Evolutionary conservation across 1,284 basidiomycete species (phyloP).

Genomic region (Ceratobasidium sp.): DNA sequence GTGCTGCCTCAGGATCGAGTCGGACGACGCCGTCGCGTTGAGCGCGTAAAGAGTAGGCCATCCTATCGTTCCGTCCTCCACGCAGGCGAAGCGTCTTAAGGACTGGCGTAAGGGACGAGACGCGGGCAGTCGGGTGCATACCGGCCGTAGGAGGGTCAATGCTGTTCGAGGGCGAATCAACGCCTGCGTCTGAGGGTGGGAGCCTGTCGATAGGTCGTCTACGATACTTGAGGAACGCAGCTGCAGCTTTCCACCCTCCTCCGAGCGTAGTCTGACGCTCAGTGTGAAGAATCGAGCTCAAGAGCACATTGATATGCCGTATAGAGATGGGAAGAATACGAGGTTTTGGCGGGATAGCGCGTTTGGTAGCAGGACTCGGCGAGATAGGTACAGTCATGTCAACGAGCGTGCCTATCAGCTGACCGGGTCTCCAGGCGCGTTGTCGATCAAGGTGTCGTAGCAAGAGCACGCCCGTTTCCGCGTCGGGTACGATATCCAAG

Average conservation of each 20-base stretch:
- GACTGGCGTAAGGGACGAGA: background rate
- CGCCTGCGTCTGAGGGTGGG: conserved; percentile 5
- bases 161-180: conserved; percentile 6
- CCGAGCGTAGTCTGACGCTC: conserved; percentile 17
- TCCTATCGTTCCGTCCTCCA: conserved; percentile 35
- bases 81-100: conserved; percentile 20
- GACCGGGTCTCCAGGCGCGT: conserved; percentile 23
- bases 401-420: conserved; percentile 33
- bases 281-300: conserved; percentile 27
- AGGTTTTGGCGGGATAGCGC: conserved; percentile 18
- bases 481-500: background rate
- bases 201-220: conserved; percentile 7
- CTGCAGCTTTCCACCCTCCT: conserved; percentile 24
- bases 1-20: conserved; percentile 32
- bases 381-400: conserved; percentile 34
- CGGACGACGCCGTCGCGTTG: conserved; percentile 36
- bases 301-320: conserved; percentile 38
- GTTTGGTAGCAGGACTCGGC: background rate
- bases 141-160: conserved; percentile 31
- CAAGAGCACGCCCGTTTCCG: conserved; percentile 18
- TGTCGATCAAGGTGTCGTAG: conserved; percentile 36
- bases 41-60: conserved; percentile 28
- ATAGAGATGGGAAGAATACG: conserved; percentile 21
- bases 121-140: background rate
- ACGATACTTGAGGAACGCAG: conserved; percentile 38